Conservation (phyloP, 345 rosid species). For the Alliaria petiolata region DNA sequence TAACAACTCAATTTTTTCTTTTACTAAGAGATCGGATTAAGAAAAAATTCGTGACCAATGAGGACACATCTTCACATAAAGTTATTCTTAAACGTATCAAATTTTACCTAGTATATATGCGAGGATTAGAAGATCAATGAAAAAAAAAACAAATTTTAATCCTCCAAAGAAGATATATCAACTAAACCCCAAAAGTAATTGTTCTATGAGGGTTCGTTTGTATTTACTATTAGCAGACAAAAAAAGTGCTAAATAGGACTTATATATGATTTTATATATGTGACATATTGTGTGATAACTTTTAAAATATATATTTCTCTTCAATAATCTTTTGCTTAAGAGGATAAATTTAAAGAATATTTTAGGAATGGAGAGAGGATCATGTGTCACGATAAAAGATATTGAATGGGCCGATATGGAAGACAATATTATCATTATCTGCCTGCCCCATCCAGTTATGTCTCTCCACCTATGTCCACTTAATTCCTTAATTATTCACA, state of each 20-base stretch:
- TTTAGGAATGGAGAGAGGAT: background rate
- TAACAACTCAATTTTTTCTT: too few relatives aligned
- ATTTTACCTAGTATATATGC: too few relatives aligned
- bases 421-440: constrained; percentile 32
- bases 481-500: background rate
- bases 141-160: too few relatives aligned
- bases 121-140: too few relatives aligned
- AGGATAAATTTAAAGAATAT: background rate
- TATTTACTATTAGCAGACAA: background rate
- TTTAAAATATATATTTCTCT: background rate
- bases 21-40: too few relatives aligned
- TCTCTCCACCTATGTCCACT: constrained; percentile 28
- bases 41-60: too few relatives aligned
- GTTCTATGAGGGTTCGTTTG: background rate
- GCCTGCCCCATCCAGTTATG: constrained; percentile 30
- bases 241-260: too few relatives aligned
- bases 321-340: background rate
- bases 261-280: background rate
- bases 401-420: constrained; percentile 16
- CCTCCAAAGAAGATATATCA: background rate
- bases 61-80: too few relatives aligned
- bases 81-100: too few relatives aligned
- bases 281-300: background rate
- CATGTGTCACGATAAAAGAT: constrained; percentile 22
- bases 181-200: background rate